Evolutionary conservation across 805 yeast genomes (phyloP).

Genomic region (Lachancea lanzarotensis): DNA sequence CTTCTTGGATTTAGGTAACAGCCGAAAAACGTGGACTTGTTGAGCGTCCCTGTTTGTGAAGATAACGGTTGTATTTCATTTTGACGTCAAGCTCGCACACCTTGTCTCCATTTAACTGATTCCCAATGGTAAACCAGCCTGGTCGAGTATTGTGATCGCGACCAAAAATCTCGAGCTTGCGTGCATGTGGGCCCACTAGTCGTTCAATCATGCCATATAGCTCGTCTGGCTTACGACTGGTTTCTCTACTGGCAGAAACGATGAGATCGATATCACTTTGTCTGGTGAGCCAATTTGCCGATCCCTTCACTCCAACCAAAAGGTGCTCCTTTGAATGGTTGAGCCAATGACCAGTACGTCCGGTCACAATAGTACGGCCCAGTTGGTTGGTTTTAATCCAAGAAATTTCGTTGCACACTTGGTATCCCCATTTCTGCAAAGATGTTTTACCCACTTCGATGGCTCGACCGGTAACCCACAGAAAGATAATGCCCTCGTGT

Average conservation of each 20-base stretch:
- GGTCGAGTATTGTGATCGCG: conserved; percentile 77
- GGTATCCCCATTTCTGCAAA: conserved; percentile 75
- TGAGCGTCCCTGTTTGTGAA: not conserved
- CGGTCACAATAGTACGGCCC: conserved; percentile 84
- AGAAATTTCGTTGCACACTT: conserved; percentile 67
- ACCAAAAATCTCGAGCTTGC: conserved; percentile 87
- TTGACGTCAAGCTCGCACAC: conserved; percentile 54
- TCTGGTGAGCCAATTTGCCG: conserved; percentile 62
- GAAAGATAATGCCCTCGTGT: conserved; percentile 72
- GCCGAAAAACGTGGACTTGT: not conserved
- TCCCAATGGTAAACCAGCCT: conserved; percentile 89
- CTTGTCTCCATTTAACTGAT: conserved; percentile 58
- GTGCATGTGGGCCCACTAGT: conserved; percentile 65
- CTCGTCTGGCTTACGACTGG: conserved; percentile 89
- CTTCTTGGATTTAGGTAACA: not conserved
- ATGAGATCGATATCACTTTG: conserved; percentile 68
- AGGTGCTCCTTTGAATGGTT: conserved; percentile 92
- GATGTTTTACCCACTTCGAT: conserved; percentile 81
- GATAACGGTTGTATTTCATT: conserved; percentile 31
- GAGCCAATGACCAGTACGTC: conserved; percentile 95
- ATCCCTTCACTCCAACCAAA: conserved; percentile 77
- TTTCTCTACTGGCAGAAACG: conserved; percentile 80
- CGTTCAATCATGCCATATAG: conserved; percentile 79
- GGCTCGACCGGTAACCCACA: conserved; percentile 96
- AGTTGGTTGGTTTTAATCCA: conserved; percentile 92